Conservation (phyloP, 257 asterid genomes). For the Solanum infundibuliforme region DNA sequence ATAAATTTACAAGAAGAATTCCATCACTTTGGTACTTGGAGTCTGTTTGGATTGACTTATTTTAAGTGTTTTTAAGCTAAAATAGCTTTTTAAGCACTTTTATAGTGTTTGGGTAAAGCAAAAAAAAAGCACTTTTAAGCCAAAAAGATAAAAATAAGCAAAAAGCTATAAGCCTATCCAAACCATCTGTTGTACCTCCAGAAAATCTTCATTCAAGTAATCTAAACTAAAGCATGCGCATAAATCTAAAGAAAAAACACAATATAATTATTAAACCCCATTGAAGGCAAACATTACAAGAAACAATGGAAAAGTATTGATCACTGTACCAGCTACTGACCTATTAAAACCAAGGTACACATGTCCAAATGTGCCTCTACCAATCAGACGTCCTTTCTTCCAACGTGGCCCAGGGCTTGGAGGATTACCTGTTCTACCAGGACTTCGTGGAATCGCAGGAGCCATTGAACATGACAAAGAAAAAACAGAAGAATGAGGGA, state of each 20-base stretch:
- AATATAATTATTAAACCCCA: not conserved
- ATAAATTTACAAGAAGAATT: not conserved
- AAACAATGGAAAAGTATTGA: slow-evolving; percentile 2
- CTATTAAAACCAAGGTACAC: slow-evolving; percentile 69
- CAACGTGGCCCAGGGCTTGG: slow-evolving; percentile 84
- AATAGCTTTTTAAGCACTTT: not conserved
- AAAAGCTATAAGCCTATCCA: not conserved
- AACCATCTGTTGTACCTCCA: not conserved
- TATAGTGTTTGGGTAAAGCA: not conserved
- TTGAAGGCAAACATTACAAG: not conserved
- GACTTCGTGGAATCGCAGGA: slow-evolving; percentile 85
- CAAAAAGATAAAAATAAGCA: not conserved
- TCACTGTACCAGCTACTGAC: slow-evolving; percentile 32
- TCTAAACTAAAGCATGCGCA: not conserved
- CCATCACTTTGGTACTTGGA: not conserved
- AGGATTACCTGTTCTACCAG: slow-evolving; percentile 80
- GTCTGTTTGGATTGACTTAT: not conserved
- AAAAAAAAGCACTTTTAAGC: not conserved
- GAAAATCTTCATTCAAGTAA: not conserved
- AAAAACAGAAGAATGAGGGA: slow-evolving; percentile 47
- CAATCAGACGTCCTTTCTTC: slow-evolving; percentile 76
- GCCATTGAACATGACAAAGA: slow-evolving; percentile 74
- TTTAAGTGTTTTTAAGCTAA: no score
- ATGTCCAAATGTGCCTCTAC: slow-evolving; percentile 44
- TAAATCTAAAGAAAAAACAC: not conserved